Conservation (phyloP, 2,329 filamentous ascomycete species). For the Xylariaceae sp. region DNA sequence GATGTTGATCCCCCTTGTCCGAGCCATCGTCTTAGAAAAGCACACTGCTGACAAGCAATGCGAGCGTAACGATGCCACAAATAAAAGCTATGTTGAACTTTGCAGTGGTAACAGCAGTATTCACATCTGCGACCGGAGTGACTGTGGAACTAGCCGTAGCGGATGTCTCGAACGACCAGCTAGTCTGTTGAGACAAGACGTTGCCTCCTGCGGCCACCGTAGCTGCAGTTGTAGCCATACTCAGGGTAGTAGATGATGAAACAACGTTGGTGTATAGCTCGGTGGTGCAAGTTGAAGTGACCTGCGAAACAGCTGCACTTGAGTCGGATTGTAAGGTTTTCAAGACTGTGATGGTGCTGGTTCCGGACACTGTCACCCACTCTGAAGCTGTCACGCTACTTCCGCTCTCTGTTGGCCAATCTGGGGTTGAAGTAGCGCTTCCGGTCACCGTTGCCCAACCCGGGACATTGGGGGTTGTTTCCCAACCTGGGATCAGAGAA, state of each 20-base stretch:
- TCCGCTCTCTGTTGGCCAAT: neutral
- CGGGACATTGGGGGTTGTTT: neutral
- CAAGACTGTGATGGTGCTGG: constrained; percentile 10
- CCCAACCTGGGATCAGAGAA: neutral
- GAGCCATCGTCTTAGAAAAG: constrained; percentile 8
- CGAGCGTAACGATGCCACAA: constrained; percentile 5
- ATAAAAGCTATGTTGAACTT: constrained; percentile 9
- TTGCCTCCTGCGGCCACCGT: constrained; percentile 14
- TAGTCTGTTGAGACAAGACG: constrained; percentile 8
- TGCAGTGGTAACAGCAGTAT: constrained; percentile 1
- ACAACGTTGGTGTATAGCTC: constrained; percentile 16
- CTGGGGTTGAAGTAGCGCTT: neutral
- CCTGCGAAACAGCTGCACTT: neutral
- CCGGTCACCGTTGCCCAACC: neutral
- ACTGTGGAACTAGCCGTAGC: constrained; percentile 4
- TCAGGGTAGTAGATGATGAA: constrained; percentile 2
- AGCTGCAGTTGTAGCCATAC: constrained; percentile 10
- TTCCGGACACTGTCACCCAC: constrained; percentile 13
- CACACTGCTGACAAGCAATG: constrained; percentile 10
- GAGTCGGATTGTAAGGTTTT: constrained; percentile 7
- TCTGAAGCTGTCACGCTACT: neutral
- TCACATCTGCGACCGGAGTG: constrained; percentile 11
- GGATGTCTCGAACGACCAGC: constrained; percentile 12
- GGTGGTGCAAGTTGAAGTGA: constrained; percentile 18
- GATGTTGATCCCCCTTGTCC: neutral